A percentile compares a stretch with the other conserved stretches of the same genome.
Conservation (phyloP, 805 yeast species). For the Babjeviella inositovora region DNA sequence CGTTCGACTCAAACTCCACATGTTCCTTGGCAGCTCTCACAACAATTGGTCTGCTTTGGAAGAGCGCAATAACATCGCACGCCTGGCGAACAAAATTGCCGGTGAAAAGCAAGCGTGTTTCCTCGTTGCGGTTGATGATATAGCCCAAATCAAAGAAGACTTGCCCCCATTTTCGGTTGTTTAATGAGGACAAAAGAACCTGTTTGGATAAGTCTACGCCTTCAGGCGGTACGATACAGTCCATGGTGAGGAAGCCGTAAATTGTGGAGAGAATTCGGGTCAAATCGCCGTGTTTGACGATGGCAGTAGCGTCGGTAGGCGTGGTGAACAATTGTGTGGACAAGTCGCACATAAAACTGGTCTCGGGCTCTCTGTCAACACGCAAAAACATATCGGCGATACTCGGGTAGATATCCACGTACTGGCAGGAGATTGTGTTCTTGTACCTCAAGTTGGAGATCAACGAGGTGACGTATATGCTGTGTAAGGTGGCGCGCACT, state of each 20-base stretch:
- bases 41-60: conserved; percentile 67
- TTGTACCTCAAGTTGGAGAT: conserved; percentile 44
- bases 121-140: conserved; percentile 52
- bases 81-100: conserved; percentile 35
- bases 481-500: conserved; percentile 40
- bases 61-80: conserved; percentile 47
- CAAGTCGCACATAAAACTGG: conserved; percentile 54
- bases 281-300: conserved; percentile 49
- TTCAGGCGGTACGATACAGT: conserved; percentile 26
- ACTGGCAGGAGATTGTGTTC: conserved; percentile 53
- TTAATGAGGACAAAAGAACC: conserved; percentile 28
- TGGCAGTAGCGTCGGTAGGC: conserved; percentile 59
- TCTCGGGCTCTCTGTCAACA: conserved; percentile 80
- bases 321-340: conserved; percentile 84
- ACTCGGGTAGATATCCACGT: conserved; percentile 70
- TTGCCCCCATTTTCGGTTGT: conserved; percentile 65
- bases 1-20: conserved; percentile 82
- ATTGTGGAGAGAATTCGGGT: conserved; percentile 45
- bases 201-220: conserved; percentile 18
- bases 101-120: conserved; percentile 27
- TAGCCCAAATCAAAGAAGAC: conserved; percentile 69
- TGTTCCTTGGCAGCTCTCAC: conserved; percentile 66
- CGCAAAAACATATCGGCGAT: conserved; percentile 54
- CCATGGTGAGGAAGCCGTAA: conserved; percentile 43
- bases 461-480: conserved; percentile 45